Conservation (phyloP, 345 rosid genomes). For the Populus nigra region DNA sequence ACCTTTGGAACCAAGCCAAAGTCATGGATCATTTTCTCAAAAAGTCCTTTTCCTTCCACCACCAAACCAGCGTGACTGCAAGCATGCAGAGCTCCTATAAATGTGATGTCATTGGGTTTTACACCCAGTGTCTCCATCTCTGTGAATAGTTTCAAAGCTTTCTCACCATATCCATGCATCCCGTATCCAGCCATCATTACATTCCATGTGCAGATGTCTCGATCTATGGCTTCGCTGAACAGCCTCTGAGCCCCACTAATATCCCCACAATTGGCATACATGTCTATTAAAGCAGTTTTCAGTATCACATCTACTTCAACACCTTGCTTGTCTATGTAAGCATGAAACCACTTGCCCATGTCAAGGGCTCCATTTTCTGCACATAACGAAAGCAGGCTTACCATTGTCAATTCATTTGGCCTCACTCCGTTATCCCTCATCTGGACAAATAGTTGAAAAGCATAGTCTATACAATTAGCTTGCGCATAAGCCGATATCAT, state of each 20-base stretch:
- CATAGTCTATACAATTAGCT: constrained; percentile 22
- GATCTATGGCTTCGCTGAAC: constrained; percentile 28
- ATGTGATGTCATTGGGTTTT: constrained; percentile 43
- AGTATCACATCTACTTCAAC: constrained; percentile 31
- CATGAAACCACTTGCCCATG: constrained; percentile 46
- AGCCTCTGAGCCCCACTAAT: constrained; percentile 32
- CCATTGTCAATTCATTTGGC: constrained; percentile 36
- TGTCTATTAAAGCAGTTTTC: constrained; percentile 42
- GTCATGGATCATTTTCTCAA: constrained; percentile 33
- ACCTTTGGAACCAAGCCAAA: constrained; percentile 38
- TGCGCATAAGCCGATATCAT: constrained; percentile 45
- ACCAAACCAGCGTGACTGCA: constrained; percentile 59
- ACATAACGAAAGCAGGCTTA: constrained; percentile 34
- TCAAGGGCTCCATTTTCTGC: constrained; percentile 39
- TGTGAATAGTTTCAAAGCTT: constrained; percentile 38
- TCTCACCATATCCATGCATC: constrained; percentile 42
- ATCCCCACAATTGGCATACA: constrained; percentile 53
- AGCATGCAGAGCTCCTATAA: constrained; percentile 44
- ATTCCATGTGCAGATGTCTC: constrained; percentile 46
- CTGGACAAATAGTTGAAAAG: constrained; percentile 31
- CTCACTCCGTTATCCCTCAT: constrained; percentile 30
- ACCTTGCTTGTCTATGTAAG: constrained; percentile 28
- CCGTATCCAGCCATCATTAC: constrained; percentile 46
- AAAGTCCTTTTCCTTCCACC: constrained; percentile 37
- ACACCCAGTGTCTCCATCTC: constrained; percentile 39